Percentiles rank a stretch among this genome's conserved stretches.
Evolutionary conservation across 257 asterid genomes (phyloP).

Genomic region (Jasminum sambac): DNA sequence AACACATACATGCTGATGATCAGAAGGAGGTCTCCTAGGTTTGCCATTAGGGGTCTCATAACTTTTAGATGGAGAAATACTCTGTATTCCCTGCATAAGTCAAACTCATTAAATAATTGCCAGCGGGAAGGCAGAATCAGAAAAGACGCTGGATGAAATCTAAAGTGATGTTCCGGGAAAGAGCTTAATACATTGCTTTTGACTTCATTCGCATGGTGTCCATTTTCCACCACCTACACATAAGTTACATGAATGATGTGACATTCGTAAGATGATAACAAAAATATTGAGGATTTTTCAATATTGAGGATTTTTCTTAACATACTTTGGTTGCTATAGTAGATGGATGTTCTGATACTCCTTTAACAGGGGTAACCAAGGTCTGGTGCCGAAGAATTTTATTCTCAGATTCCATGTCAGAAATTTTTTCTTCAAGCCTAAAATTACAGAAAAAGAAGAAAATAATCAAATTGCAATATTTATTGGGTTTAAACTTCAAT

Average conservation of each 20-base stretch:
- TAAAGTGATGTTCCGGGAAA: conserved; percentile 19
- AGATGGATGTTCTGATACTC: conserved; percentile 47
- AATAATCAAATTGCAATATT: conserved; percentile 4
- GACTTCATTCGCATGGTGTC: conserved; percentile 62
- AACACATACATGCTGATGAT: conserved; percentile 73
- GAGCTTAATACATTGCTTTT: conserved; percentile 48
- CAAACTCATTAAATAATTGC: background rate
- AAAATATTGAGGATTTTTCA: conserved; percentile 15
- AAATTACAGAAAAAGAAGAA: conserved; percentile 11
- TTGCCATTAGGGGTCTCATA: conserved; percentile 82
- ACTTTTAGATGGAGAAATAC: conserved; percentile 50
- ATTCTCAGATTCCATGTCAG: conserved; percentile 89
- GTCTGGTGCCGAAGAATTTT: conserved; percentile 85
- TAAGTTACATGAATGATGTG: conserved; percentile 25
- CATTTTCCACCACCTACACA: conserved; percentile 77
- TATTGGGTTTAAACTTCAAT: conserved; percentile 14
- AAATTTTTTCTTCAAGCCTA: conserved; percentile 87
- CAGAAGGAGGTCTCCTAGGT: conserved; percentile 77
- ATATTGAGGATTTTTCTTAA: conserved; percentile 18
- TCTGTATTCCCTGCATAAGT: conserved; percentile 57
- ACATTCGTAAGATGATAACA: conserved; percentile 20
- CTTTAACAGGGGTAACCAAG: conserved; percentile 57
- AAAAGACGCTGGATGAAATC: conserved; percentile 20
- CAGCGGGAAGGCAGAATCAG: conserved; percentile 15
- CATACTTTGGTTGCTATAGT: conserved; percentile 50